A percentile compares a stretch with the other conserved stretches of the same genome.
Evolutionary conservation across 345 rosid species (phyloP).

Genomic region (Passiflora organensis): DNA sequence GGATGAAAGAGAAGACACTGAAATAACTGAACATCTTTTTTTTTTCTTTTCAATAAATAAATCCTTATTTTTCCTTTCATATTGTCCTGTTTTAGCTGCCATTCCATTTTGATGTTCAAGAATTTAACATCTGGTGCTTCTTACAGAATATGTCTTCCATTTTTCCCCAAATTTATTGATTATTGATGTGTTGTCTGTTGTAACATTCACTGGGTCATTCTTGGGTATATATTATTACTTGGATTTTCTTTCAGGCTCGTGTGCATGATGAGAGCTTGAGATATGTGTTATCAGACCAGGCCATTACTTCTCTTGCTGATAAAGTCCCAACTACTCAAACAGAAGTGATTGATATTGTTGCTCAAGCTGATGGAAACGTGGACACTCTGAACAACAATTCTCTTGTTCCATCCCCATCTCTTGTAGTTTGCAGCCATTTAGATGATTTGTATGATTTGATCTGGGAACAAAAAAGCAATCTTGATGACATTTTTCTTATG

Average conservation of each 20-base stretch:
- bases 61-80: no score
- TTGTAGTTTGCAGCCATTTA: slow-evolving; percentile 66
- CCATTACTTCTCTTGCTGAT: slow-evolving; percentile 57
- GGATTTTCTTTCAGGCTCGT: slow-evolving; percentile 59
- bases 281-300: slow-evolving; percentile 77
- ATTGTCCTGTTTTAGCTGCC: no score
- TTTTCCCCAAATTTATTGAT: no score
- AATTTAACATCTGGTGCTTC: no score
- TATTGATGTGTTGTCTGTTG: no score
- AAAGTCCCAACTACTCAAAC: slow-evolving; percentile 38
- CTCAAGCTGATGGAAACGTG: slow-evolving; percentile 50
- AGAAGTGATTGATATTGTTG: slow-evolving; percentile 43
- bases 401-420: slow-evolving; percentile 51
- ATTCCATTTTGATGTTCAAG: no score
- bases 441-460: slow-evolving; percentile 44
- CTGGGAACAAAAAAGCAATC: slow-evolving; percentile 34
- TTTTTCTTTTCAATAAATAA: no score
- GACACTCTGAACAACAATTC: slow-evolving; percentile 44
- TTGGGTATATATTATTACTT: neutral
- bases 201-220: no score
- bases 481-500: slow-evolving; percentile 37
- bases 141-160: no score
- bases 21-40: no score
- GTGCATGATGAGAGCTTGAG: slow-evolving; percentile 90
- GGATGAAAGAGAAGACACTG: no score